phyloP scores from a whole-genome alignment of 306 rosid genomes.

The Herpetospermum pedunculosum region DNA sequence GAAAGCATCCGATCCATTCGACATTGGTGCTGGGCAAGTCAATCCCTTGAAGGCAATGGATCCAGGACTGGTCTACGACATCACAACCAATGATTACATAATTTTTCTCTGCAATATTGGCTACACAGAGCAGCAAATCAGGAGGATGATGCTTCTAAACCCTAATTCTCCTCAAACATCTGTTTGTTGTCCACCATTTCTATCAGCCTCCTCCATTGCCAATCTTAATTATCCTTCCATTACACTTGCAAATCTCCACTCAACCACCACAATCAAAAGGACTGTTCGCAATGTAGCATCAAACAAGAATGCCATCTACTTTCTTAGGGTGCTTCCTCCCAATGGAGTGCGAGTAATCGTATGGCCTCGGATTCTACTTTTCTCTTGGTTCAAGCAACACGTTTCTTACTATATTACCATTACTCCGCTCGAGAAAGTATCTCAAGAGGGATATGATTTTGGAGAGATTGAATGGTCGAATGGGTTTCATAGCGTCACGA shows the following conservation, averaged over 20 bases:
- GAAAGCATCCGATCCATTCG: slow-evolving; percentile 34
- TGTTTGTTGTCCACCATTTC: not conserved
- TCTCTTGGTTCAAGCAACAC: slow-evolving; percentile 25
- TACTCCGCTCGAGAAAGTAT: slow-evolving; percentile 17
- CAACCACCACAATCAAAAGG: slow-evolving; percentile 25
- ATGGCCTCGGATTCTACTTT: slow-evolving; percentile 32
- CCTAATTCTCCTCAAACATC: not conserved
- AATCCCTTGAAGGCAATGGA: slow-evolving; percentile 34
- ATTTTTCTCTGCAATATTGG: slow-evolving; percentile 39
- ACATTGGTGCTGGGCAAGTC: slow-evolving; percentile 37
- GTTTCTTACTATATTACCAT: slow-evolving; percentile 19
- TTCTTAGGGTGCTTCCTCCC: slow-evolving; percentile 18
- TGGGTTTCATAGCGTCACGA: slow-evolving; percentile 27
- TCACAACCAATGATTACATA: slow-evolving; percentile 26
- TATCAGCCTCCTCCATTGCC: not conserved
- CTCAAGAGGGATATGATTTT: slow-evolving; percentile 30
- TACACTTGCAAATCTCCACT: slow-evolving; percentile 25
- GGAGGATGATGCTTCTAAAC: slow-evolving; percentile 11
- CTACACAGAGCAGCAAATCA: slow-evolving; percentile 23
- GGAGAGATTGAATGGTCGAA: slow-evolving; percentile 41
- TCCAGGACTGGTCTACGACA: slow-evolving; percentile 41
- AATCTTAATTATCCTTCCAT: slow-evolving; percentile 37
- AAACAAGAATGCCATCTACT: slow-evolving; percentile 21
- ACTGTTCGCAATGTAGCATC: slow-evolving; percentile 29
- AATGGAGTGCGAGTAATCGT: slow-evolving; percentile 24